These are phyloP conservation scores for Heimioporus sp. DNA, from an alignment of 768 basidiomycete genomes.

Conservation along the genomic window DNA sequence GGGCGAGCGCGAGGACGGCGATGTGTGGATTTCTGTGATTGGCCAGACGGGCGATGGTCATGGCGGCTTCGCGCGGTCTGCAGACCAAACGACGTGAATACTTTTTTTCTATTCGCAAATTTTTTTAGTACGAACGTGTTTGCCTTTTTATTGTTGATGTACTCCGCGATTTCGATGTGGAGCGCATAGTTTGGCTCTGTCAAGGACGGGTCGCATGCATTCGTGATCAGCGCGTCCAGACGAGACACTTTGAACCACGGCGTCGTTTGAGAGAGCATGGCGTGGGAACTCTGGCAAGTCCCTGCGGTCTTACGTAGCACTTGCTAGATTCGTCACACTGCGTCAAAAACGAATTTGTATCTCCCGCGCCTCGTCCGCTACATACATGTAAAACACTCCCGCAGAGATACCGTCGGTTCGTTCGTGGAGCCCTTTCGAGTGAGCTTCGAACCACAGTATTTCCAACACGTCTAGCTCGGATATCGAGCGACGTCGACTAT, in stretches of 20 bases:
- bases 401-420: no score
- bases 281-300: background rate
- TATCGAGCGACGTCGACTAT: background rate
- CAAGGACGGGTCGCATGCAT: constrained; percentile 83
- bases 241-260: constrained; percentile 58
- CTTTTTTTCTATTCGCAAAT: no score
- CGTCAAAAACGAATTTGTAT: no score
- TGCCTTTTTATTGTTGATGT: constrained; percentile 92
- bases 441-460: background rate
- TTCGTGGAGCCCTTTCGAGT: background rate
- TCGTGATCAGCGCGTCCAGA: constrained; percentile 69
- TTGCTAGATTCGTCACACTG: no score
- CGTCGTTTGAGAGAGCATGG: constrained; percentile 52
- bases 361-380: background rate
- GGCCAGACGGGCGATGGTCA: constrained; percentile 77
- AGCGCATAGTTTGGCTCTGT: constrained; percentile 89
- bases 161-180: constrained; percentile 92
- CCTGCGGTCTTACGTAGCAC: no score
- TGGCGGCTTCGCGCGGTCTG: constrained; percentile 90
- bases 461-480: background rate
- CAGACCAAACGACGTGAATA: no score
- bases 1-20: constrained; percentile 78
- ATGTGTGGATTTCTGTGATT: constrained; percentile 95
- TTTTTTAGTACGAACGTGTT: constrained; percentile 67
- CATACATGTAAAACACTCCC: background rate